Evolutionary conservation across 2,329 filamentous ascomycete genomes (phyloP), one percentile per base, ranked within the genome.

Genomic region (Alternaria solani): DNA sequence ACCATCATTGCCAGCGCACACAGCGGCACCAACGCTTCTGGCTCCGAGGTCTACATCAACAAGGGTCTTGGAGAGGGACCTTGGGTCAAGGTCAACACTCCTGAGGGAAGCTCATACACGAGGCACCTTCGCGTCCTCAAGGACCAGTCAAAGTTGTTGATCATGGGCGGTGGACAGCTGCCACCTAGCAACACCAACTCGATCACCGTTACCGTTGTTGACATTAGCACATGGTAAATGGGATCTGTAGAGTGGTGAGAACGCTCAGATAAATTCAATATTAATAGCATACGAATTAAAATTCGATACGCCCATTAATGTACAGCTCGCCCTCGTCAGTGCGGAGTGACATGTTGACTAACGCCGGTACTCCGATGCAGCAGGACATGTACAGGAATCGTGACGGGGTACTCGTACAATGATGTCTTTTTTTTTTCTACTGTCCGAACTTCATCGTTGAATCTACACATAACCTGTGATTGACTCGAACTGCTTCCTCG

Each of bases 1-100:
- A 86, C 83, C 1, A 80, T 87, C 51, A 81, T 85, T 11, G 83
- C 83, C 9, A 79, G 73, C 34, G 78, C 75, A 14, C 79, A 80
- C 9, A 80, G 74, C 5, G 64, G 39, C 3, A 42, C 39, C 39
- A 42, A 25, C 11, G 39, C 39, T 25, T 14, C 39, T 42, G 39
- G 75, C 18, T 65, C 73, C 7, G 75, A 82, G 30, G 71, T 86
- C 7, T 86, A 81, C 65, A 69, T 85, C 39, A 85, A 86, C 66
- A 77, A 78, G 57, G 75, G 75, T 9, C 73, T 84, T 18, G 83
- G 81, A 7, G 72, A 78, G 28, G 80, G 80, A 4, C 57, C 62
- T 6, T 86, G 84, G 84, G 79, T 73, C 34, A 82, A 80, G 68
- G 72, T 84, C 4, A 61, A 67, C 0, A 82, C 81, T 1, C 75